Conservation (phyloP, 768 basidiomycete species). For the Sistotremastrum suecicum region DNA sequence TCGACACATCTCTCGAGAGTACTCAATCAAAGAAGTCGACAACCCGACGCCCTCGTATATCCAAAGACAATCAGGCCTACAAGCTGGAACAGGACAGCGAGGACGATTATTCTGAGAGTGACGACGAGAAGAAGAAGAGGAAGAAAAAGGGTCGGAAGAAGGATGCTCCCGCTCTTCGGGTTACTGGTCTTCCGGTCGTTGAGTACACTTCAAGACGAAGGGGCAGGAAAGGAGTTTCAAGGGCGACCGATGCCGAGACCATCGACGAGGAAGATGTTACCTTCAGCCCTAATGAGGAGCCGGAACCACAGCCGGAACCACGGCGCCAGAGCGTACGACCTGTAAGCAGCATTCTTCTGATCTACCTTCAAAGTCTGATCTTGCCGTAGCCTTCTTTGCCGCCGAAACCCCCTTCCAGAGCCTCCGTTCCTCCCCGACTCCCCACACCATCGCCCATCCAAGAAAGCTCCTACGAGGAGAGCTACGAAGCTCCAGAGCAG, state of each 20-base stretch:
- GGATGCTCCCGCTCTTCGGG: conserved; percentile 36
- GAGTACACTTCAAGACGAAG: conserved; percentile 44
- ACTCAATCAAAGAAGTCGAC: background rate
- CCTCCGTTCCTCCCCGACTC: no score
- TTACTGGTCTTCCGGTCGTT: conserved; percentile 56
- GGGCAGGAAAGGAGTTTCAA: conserved; percentile 28
- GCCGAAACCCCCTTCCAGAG: no score
- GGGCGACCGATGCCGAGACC: conserved; percentile 13
- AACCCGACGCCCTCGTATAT: conserved; percentile 30
- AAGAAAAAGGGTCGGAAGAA: conserved; percentile 37
- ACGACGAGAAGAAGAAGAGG: conserved; percentile 34
- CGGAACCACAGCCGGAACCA: no score
- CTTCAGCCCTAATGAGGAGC: no score
- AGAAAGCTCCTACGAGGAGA: no score
- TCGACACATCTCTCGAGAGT: conserved; percentile 1
- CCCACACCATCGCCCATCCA: no score
- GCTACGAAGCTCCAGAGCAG: no score
- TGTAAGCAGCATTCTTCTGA: no score
- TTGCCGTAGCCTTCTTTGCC: no score
- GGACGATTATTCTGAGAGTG: conserved; percentile 38
- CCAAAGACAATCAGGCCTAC: conserved; percentile 72
- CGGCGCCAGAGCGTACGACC: no score
- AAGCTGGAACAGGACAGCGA: conserved; percentile 53
- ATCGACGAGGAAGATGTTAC: no score
- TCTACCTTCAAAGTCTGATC: no score